These are phyloP conservation scores for Quercus alba DNA, from an alignment of 306 rosid species.

Conservation along the genomic window DNA sequence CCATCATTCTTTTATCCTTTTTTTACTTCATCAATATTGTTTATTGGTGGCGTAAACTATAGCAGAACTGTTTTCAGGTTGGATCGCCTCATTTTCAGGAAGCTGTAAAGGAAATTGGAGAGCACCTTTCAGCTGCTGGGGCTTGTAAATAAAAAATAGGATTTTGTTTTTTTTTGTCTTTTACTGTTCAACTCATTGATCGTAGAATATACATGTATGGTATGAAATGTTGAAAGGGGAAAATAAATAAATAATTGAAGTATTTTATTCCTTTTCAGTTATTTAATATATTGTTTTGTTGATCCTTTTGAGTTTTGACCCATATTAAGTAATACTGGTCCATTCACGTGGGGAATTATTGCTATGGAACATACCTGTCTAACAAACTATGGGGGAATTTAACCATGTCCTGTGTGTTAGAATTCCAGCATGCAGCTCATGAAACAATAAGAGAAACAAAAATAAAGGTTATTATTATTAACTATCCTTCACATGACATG, in stretches of 20 bases:
- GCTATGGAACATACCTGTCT: background rate
- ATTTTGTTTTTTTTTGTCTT: constrained; percentile 16
- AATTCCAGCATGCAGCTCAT: background rate
- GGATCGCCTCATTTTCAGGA: constrained; percentile 39
- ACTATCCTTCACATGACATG: too few species aligned
- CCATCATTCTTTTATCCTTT: background rate
- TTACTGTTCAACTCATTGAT: constrained; percentile 42
- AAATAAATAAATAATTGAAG: constrained; percentile 29
- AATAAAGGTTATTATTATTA: too few species aligned
- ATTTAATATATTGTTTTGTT: background rate
- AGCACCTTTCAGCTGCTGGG: constrained; percentile 40
- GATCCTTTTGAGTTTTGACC: too few species aligned
- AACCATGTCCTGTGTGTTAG: background rate
- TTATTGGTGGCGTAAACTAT: constrained; percentile 12
- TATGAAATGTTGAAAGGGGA: constrained; percentile 29
- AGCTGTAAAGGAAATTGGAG: constrained; percentile 56
- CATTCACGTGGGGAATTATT: background rate
- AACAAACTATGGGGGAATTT: too few species aligned
- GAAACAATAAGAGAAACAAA: too few species aligned
- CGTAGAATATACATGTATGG: constrained; percentile 56
- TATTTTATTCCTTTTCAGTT: constrained; percentile 16
- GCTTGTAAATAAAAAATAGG: constrained; percentile 73
- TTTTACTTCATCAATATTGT: background rate
- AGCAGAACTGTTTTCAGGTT: constrained; percentile 37
- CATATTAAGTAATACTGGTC: background rate